phyloP scores from a whole-genome alignment of 768 basidiomycete genomes.

The Termitomyces sp. region DNA sequence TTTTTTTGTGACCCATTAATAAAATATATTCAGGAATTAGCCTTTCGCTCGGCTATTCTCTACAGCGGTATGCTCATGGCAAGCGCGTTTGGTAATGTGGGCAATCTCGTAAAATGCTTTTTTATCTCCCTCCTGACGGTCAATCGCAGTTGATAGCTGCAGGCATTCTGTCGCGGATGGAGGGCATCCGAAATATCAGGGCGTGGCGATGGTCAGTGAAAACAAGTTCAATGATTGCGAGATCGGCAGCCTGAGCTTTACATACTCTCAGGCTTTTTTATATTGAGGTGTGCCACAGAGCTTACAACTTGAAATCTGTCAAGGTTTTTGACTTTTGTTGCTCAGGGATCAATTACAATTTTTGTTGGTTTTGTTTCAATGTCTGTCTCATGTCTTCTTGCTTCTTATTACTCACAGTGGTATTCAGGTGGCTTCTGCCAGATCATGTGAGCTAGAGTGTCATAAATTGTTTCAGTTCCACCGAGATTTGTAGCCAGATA shows the following conservation, averaged over 20 bases:
- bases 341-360: constrained; percentile 60
- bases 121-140: neutral
- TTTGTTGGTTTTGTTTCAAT: constrained; percentile 48
- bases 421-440: constrained; percentile 45
- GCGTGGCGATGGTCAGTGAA: constrained; percentile 59
- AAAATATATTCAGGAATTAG: constrained; percentile 41
- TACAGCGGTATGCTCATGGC: constrained; percentile 55
- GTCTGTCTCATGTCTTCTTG: constrained; percentile 23
- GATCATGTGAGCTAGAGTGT: constrained; percentile 41
- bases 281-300: constrained; percentile 42
- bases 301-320: neutral
- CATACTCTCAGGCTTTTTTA: constrained; percentile 50
- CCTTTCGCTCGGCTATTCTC: constrained; percentile 55
- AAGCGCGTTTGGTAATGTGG: constrained; percentile 60
- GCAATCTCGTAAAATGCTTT: constrained; percentile 9
- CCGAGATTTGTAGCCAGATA: constrained; percentile 37
- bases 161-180: constrained; percentile 63
- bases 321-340: neutral
- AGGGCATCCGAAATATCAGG: constrained; percentile 55
- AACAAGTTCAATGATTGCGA: neutral
- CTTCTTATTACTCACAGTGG: neutral
- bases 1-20: neutral
- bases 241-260: neutral
- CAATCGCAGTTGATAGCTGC: constrained; percentile 55
- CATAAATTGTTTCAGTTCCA: neutral